phyloP scores from a whole-genome alignment of 1,139 yeast genomes.

The Candida dubliniensis region DNA sequence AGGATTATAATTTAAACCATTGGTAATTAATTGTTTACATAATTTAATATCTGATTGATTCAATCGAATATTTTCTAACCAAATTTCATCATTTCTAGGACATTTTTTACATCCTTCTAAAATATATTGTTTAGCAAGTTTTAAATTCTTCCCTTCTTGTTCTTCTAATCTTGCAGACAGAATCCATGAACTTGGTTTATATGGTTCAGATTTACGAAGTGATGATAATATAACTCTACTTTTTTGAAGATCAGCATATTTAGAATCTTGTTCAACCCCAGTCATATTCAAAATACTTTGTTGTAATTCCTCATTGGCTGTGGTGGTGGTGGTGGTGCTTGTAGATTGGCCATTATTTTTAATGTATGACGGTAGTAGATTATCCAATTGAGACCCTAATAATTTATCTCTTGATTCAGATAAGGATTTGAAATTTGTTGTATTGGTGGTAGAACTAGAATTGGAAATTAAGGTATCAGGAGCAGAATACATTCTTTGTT shows the following conservation, averaged over 20 bases:
- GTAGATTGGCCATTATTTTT: neutral
- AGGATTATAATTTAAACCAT: slow-evolving; percentile 61
- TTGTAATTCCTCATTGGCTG: slow-evolving; percentile 40
- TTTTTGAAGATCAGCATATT: slow-evolving; percentile 27
- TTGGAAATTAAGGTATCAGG: slow-evolving; percentile 63
- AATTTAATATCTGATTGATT: slow-evolving; percentile 47
- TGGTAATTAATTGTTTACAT: slow-evolving; percentile 59
- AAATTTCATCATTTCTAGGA: slow-evolving; percentile 68
- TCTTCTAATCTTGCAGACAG: slow-evolving; percentile 83
- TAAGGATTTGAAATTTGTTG: slow-evolving; percentile 48
- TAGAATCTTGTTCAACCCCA: slow-evolving; percentile 13
- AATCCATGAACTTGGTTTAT: slow-evolving; percentile 80
- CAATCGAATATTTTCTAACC: slow-evolving; percentile 81
- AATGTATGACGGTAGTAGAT: slow-evolving; percentile 13
- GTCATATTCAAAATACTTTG: slow-evolving; percentile 12
- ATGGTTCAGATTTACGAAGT: slow-evolving; percentile 70
- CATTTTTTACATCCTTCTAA: slow-evolving; percentile 71
- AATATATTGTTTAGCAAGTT: slow-evolving; percentile 60
- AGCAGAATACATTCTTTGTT: slow-evolving; percentile 74
- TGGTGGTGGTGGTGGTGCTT: slow-evolving; percentile 24
- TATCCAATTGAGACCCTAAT: slow-evolving; percentile 49
- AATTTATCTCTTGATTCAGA: slow-evolving; percentile 55
- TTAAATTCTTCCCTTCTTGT: slow-evolving; percentile 50
- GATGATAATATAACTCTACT: slow-evolving; percentile 65
- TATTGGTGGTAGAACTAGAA: slow-evolving; percentile 14